Conservation (phyloP, 768 basidiomycete genomes). For the Tephrocybe sp. region DNA sequence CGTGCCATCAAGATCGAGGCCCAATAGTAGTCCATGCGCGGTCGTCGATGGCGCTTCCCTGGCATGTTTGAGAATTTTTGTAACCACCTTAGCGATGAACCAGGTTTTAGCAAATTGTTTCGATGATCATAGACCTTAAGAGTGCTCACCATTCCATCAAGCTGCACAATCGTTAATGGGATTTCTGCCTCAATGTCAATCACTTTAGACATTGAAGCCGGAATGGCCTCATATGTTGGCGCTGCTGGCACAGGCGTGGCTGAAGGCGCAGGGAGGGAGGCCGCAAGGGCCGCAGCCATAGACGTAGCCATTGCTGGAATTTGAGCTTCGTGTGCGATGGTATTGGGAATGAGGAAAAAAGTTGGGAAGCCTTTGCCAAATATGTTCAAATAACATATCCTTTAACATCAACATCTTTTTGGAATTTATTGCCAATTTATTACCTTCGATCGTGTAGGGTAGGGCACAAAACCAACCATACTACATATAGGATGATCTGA, state of each 20-base stretch:
- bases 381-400: constrained; percentile 25
- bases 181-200: constrained; percentile 94
- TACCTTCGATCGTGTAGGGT: no score
- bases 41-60: constrained; percentile 73
- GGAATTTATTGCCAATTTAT: no score
- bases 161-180: constrained; percentile 72
- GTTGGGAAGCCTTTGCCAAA: constrained; percentile 27
- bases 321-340: background rate
- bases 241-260: constrained; percentile 60
- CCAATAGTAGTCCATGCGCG: constrained; percentile 83
- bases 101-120: background rate
- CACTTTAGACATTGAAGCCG: constrained; percentile 88
- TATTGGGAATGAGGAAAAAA: constrained; percentile 15
- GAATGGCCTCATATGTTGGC: constrained; percentile 82
- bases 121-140: background rate
- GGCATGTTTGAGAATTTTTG: constrained; percentile 93
- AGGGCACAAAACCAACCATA: no score
- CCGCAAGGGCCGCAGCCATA: constrained; percentile 92
- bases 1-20: constrained; percentile 88
- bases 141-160: constrained; percentile 79
- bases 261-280: constrained; percentile 70
- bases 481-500: no score
- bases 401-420: no score
- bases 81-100: constrained; percentile 63
- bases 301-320: constrained; percentile 65